phyloP scores from a whole-genome alignment of 768 basidiomycete genomes.

The Suillus hirtellus region DNA sequence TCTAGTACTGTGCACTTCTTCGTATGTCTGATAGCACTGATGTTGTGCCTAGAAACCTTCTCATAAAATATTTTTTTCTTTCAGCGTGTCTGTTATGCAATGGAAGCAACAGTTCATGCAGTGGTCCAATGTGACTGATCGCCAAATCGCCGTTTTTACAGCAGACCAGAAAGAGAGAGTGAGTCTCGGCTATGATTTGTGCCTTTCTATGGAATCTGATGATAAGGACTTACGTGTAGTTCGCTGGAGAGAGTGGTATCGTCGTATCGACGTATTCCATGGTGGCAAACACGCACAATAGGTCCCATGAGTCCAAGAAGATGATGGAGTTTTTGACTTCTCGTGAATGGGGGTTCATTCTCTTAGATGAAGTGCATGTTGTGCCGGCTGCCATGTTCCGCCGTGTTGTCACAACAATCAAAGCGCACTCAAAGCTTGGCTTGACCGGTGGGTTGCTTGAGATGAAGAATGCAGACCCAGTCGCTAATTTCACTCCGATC shows the following conservation, averaged over 20 bases:
- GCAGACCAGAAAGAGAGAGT: conserved; percentile 98
- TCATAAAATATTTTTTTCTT: conserved; percentile 6
- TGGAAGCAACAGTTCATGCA: conserved; percentile 99
- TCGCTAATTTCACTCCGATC: conserved; percentile 1
- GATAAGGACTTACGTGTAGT: conserved; percentile 47
- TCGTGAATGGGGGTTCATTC: conserved; percentile 98
- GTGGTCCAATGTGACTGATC: conserved; percentile 97
- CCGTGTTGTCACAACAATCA: conserved; percentile 95
- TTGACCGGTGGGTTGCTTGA: conserved; percentile 69
- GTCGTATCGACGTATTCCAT: conserved; percentile 99
- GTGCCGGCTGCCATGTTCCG: conserved; percentile 99
- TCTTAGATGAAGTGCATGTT: conserved; percentile 98
- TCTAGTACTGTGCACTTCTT: conserved; percentile 95
- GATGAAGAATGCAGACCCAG: conserved; percentile 5
- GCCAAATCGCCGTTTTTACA: conserved; percentile 96
- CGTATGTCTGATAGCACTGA: conserved; percentile 55
- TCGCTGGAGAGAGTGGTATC: conserved; percentile 95
- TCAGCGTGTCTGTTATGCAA: conserved; percentile 92
- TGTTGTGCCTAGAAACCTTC: background rate
- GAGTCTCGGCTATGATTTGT: conserved; percentile 13
- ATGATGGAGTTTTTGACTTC: conserved; percentile 99
- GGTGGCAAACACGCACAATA: conserved; percentile 98
- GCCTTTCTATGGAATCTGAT: conserved; percentile 1
- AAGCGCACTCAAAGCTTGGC: conserved; percentile 97
- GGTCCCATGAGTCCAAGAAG: conserved; percentile 98